phyloP scores from a whole-genome alignment of 257 asterid species.

The Solanum pimpinellifolium region DNA sequence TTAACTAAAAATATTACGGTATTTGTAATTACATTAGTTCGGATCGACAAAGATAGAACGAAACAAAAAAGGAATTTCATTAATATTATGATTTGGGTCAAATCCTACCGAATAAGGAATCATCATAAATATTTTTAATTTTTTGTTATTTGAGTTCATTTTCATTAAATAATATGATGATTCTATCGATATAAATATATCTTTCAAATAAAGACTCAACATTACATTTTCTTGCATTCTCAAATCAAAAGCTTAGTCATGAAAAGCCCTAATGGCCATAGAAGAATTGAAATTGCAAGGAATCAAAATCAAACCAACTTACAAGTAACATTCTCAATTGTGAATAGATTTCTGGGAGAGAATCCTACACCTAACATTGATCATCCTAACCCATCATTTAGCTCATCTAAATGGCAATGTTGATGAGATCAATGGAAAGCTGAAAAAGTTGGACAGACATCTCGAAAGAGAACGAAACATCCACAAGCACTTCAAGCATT shows the following conservation, averaged over 20 bases:
- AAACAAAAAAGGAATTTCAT: not conserved
- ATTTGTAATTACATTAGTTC: not conserved
- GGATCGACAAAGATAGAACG: not conserved
- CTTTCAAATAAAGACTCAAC: not conserved
- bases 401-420: not conserved
- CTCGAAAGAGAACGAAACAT: not conserved
- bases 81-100: not conserved
- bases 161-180: not conserved
- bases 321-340: not conserved
- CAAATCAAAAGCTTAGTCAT: not conserved
- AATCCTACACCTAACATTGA: not conserved
- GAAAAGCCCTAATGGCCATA: not conserved
- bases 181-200: not conserved
- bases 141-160: not conserved
- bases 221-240: not conserved
- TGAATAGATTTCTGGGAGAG: not conserved
- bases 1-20: not conserved
- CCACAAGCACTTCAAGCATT: not conserved
- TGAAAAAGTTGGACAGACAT: not conserved
- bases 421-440: not conserved
- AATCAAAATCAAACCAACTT: not conserved
- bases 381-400: not conserved
- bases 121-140: not conserved
- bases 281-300: not conserved
- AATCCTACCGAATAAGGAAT: not conserved